Evolutionary conservation across 2,329 filamentous ascomycete species (phyloP).

Genomic region (Fusarium sp.): DNA sequence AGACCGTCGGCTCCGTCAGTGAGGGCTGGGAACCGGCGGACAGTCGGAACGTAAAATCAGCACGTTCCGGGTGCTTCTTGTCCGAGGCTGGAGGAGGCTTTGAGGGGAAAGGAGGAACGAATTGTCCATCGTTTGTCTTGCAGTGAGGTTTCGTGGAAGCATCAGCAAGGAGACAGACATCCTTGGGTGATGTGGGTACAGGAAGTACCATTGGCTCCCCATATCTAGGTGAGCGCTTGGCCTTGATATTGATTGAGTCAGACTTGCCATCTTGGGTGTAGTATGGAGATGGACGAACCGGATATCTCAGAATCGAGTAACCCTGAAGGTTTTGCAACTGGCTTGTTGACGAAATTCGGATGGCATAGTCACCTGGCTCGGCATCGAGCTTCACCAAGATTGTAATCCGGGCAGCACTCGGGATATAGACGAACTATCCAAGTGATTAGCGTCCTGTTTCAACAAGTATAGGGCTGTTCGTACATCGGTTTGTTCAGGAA

Average conservation of each 20-base stretch:
- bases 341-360: background rate
- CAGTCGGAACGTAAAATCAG: background rate
- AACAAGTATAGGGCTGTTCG: background rate
- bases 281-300: background rate
- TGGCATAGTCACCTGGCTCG: background rate
- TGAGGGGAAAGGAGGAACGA: background rate
- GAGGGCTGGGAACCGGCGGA: background rate
- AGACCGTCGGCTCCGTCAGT: background rate
- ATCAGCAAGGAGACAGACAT: background rate
- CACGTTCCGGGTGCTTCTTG: background rate
- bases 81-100: background rate
- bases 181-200: background rate
- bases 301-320: constrained; percentile 1
- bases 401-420: constrained; percentile 1
- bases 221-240: background rate
- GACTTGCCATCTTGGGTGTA: too few relatives aligned
- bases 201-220: constrained; percentile 1
- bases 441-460: background rate
- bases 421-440: constrained; percentile 5
- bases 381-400: background rate
- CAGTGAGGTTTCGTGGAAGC: background rate
- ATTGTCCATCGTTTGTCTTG: background rate
- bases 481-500: background rate
- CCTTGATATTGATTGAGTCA: background rate
- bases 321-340: background rate